Evolutionary conservation across 176 grass and related monocot species (phyloP), one percentile per base, ranked within the genome.

Genomic region (Oryza meyeriana): DNA sequence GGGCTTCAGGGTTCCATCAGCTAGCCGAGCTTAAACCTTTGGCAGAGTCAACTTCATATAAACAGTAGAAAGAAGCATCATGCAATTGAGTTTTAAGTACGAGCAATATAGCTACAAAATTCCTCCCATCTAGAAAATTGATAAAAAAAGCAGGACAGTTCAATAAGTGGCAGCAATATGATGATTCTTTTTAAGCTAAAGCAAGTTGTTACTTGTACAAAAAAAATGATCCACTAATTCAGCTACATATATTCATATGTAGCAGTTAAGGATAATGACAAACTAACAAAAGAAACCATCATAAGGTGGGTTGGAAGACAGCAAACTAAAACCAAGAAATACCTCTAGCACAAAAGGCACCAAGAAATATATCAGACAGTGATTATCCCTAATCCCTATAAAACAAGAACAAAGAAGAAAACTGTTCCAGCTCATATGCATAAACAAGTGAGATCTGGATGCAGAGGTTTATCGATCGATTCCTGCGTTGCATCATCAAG

Each of bases 391-490:
- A 2, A 73, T 73, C 45, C 44, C 42, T 31, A 31, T 57, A 57
- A 57, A 57, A 57, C 20, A 57, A 57, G 52, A 57, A 57, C 3
- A 50, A 22, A 29, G 7, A 50, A 11, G 16, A 12, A 18, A 72
- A 20, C 40, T 47, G 25, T 47, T 20, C 41, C 41, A 6, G 40
- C 26, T 72, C 69, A 72, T 45, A 8, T 48, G 41, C 41, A 72
- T 10, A 31, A 72, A 72, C 41, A 48, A 8, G 71, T 86, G 83
- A 86, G 39, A 82, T 71, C 83, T 83, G 88, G 88, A 90, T 86
- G 88, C 83, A 86, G 88, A 90, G 83, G 83, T 82, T 90, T 90
- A 90, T 90, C 83, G 88, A 90, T 85, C 78, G 61, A 78, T 90
- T 90, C 88, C 88, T 50, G 83, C 78, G 62, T 86, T 90, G 88